These are phyloP conservation scores for Acanthamoeba culbertsoni DNA, from an alignment of 208 protist species.

Conservation along the genomic window DNA sequence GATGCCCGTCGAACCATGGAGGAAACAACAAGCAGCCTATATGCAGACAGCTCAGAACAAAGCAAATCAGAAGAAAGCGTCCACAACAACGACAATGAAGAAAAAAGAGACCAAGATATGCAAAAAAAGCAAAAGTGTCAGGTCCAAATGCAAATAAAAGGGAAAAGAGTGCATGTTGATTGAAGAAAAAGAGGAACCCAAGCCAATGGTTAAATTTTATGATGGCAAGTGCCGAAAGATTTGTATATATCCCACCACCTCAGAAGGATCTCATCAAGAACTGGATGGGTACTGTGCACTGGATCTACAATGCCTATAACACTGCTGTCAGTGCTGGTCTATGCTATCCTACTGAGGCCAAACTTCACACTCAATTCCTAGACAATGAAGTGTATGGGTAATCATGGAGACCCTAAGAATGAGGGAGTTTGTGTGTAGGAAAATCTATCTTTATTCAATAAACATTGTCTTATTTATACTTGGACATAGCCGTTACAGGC, in stretches of 20 bases:
- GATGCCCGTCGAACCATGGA: background rate
- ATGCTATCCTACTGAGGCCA: background rate
- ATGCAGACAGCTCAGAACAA: background rate
- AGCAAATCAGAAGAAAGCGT: background rate
- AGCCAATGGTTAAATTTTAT: background rate
- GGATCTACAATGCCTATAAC: background rate
- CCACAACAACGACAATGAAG: background rate
- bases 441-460: too few species aligned
- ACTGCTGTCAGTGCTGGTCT: background rate
- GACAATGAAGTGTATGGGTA: background rate
- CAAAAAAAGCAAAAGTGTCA: background rate
- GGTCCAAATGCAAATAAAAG: background rate
- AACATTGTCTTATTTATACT: too few species aligned
- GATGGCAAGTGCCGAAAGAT: background rate
- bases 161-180: background rate
- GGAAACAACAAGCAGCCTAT: constrained; percentile 15
- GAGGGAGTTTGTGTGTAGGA: too few species aligned
- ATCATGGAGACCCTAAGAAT: background rate
- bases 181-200: background rate
- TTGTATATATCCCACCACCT: too few species aligned
- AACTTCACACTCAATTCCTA: background rate
- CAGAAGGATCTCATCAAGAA: constrained; percentile 14
- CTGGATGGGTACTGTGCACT: constrained; percentile 7
- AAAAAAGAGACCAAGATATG: background rate
- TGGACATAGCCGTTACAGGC: too few species aligned